Percentiles rank a stretch among this genome's conserved stretches.
These are phyloP conservation scores for Fraxinus latifolia DNA, from an alignment of 305 asterid species.

Conservation along the genomic window DNA sequence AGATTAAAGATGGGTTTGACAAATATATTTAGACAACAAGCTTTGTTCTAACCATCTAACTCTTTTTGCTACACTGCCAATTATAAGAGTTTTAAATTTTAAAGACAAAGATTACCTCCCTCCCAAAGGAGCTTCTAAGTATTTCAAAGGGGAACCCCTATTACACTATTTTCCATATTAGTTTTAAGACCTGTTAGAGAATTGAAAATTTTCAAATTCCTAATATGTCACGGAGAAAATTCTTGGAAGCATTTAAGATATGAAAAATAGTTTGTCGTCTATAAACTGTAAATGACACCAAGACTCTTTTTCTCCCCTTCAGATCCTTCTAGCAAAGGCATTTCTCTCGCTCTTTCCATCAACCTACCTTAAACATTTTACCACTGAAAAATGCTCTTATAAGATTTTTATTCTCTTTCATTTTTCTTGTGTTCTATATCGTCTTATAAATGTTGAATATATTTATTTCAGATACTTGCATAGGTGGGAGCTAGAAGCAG, in stretches of 20 bases:
- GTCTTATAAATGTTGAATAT: constrained; percentile 15
- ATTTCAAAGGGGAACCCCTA: not conserved
- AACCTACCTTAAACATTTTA: not conserved
- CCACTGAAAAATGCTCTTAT: not conserved
- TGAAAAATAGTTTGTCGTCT: not conserved
- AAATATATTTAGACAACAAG: not conserved
- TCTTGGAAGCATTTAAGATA: not conserved
- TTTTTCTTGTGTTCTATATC: constrained; percentile 11
- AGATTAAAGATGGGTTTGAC: not conserved
- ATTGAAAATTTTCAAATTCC: not conserved
- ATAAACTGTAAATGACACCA: constrained; percentile 1
- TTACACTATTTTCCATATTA: not conserved
- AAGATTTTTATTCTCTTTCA: not conserved
- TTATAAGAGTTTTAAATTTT: not conserved
- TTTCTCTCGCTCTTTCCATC: not conserved
- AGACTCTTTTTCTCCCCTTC: constrained; percentile 4
- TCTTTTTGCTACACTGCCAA: not conserved
- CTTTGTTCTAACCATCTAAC: not conserved
- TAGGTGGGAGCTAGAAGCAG: constrained; percentile 90
- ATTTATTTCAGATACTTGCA: constrained; percentile 61
- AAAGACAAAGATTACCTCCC: not conserved
- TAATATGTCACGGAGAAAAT: not conserved
- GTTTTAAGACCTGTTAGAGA: not conserved
- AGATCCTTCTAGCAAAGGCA: constrained; percentile 1
- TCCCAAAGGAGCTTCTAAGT: not conserved